Conservation (phyloP, 83 land plant species). For the Picea mariana region DNA sequence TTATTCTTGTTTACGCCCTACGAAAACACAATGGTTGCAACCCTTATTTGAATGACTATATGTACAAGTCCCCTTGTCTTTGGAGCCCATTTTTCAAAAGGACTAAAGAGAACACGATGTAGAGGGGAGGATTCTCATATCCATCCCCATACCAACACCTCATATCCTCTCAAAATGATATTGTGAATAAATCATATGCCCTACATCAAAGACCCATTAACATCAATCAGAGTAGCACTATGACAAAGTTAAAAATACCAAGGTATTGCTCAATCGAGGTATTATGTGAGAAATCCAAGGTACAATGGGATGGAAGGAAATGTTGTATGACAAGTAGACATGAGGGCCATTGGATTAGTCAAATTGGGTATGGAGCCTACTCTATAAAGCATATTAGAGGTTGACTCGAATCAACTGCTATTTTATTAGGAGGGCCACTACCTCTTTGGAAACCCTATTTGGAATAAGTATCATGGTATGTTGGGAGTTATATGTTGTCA, state of each 20-base stretch:
- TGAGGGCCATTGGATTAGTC: neutral
- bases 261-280: conserved; percentile 46
- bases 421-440: too few relatives aligned
- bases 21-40: neutral
- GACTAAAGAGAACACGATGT: neutral
- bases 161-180: neutral
- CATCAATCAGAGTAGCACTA: neutral
- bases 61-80: neutral
- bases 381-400: conserved; percentile 14
- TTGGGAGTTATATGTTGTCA: too few relatives aligned
- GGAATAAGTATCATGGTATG: too few relatives aligned
- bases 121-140: neutral
- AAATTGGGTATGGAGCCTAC: neutral
- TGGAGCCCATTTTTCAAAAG: neutral
- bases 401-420: neutral
- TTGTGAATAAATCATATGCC: conserved; percentile 9
- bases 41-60: neutral
- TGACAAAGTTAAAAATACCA: conserved; percentile 17
- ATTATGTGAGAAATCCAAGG: conserved; percentile 23
- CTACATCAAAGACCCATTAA: conserved; percentile 5
- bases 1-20: conserved; percentile 5
- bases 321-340: conserved; percentile 11
- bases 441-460: too few relatives aligned
- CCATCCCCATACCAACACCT: neutral
- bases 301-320: conserved; percentile 18